Evolutionary conservation across 495 filamentous ascomycete species (phyloP).

Genomic region (Neurospora pannonica): DNA sequence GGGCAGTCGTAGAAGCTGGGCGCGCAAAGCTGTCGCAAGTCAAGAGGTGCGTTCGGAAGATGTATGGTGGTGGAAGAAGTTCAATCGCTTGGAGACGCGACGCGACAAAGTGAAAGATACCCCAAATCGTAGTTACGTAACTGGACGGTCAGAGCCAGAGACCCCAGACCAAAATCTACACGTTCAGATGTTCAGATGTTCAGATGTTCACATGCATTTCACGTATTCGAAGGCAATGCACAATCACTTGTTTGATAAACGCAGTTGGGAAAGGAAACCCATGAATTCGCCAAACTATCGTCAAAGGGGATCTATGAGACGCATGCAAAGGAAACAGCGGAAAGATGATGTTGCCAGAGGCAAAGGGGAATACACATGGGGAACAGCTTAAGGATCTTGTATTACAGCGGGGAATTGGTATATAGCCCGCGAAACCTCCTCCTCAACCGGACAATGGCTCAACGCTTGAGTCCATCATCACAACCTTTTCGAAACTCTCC

Average conservation of each 20-base stretch:
- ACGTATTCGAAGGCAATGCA: not conserved
- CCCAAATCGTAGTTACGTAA: not conserved
- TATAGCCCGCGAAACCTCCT: conserved; percentile 2
- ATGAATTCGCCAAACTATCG: conserved; percentile 17
- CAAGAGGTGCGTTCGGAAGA: not conserved
- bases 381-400: conserved; percentile 48
- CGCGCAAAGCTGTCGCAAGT: not conserved
- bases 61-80: not conserved
- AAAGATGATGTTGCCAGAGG: conserved; percentile 26
- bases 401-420: conserved; percentile 45
- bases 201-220: not conserved
- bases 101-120: not conserved
- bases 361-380: conserved; percentile 42
- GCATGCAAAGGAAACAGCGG: conserved; percentile 31
- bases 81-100: not conserved
- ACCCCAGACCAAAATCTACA: not conserved
- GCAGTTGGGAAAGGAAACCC: conserved; percentile 13
- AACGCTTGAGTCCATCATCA: not conserved
- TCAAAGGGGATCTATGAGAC: conserved; percentile 33
- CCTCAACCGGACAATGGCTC: not conserved
- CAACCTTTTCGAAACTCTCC: conserved; percentile 3
- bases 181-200: not conserved
- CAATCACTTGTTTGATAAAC: not conserved
- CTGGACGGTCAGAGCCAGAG: not conserved
- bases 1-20: not conserved